Percentiles rank a stretch among this genome's conserved stretches.
Evolutionary conservation across 306 rosid species (phyloP).

Genomic region (Rubus parviflorus): DNA sequence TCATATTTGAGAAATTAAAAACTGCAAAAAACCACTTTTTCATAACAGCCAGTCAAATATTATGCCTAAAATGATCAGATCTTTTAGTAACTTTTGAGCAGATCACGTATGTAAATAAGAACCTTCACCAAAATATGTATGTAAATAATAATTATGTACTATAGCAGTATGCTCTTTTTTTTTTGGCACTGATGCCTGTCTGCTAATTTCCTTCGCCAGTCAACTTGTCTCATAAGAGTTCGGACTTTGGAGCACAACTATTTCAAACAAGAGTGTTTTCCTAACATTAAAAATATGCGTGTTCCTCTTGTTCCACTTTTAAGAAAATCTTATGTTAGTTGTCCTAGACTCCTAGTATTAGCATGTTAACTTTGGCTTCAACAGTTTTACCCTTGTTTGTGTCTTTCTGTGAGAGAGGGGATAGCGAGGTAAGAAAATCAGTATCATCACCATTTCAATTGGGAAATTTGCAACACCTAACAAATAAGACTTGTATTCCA

Average conservation of each 20-base stretch:
- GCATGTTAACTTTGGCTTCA: background rate
- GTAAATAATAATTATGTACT: background rate
- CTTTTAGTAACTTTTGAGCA: background rate
- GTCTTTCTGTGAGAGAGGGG: background rate
- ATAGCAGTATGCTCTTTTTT: background rate
- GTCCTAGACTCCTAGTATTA: background rate
- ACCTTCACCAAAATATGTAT: background rate
- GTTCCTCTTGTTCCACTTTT: background rate
- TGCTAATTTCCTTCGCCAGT: constrained; percentile 1
- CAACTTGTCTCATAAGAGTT: background rate
- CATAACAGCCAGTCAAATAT: background rate
- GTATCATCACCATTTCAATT: background rate
- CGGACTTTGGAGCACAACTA: background rate
- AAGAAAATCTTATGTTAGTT: too few species aligned
- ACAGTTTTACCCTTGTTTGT: background rate
- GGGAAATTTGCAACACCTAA: background rate
- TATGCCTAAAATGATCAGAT: background rate
- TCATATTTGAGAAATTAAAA: background rate
- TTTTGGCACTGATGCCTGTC: background rate
- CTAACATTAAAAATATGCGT: background rate
- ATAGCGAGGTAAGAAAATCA: background rate
- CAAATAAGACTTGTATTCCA: background rate
- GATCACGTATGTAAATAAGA: background rate
- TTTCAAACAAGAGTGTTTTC: background rate
- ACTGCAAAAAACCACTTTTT: background rate